Base-by-base conservation (phyloP, 441 rosid genomes). In the Omphalea diandra region DNA sequence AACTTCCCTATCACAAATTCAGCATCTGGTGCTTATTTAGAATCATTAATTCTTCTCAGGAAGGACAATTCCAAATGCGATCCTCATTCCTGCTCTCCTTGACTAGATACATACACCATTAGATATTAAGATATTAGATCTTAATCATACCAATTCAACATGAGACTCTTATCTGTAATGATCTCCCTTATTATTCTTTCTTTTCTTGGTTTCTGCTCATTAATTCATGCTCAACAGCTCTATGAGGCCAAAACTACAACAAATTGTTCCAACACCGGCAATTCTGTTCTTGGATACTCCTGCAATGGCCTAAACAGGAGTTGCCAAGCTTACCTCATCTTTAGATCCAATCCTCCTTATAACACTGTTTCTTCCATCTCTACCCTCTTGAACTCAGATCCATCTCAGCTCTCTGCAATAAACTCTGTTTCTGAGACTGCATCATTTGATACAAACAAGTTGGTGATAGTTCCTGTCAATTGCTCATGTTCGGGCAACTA, bases 161-260 rank as follows among this genome's bases (percentile, higher is more conserved):
- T 85, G 87, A 64, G 27, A 71, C 70, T 70, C 33, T 22, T 53
- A 47, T 65, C 49, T 61, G 40, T 9, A 4, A 20, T n/a, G n/a
- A n/a, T 76, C 73, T 71, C 43, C 66, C 35, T 74, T 54, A 29
- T 59, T 15, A 10, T 41, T 18, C 43, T 68, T 69, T 53, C 22
- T 43, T 0, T 75, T 4, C 33, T 73, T 7, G 58, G 67, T 55
- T 70, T 61, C 66, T 47, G 26, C 61, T 61, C 77, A 67, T 68
- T 72, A 38, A 56, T 82, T 74, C 31, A 41, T 38, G 71, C 56
- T 65, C 60, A 61, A 32, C 36, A 20, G 63, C 40, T 7, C 75
- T 76, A 4, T 71, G 85, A 69, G 10, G 95, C 85, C 7, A 44
- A 0, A 62, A 73, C 83, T 17, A 82, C 86, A 11, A 73, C 88